Conservation (phyloP, 164 flowering plant species). For the Platanus orientalis region DNA sequence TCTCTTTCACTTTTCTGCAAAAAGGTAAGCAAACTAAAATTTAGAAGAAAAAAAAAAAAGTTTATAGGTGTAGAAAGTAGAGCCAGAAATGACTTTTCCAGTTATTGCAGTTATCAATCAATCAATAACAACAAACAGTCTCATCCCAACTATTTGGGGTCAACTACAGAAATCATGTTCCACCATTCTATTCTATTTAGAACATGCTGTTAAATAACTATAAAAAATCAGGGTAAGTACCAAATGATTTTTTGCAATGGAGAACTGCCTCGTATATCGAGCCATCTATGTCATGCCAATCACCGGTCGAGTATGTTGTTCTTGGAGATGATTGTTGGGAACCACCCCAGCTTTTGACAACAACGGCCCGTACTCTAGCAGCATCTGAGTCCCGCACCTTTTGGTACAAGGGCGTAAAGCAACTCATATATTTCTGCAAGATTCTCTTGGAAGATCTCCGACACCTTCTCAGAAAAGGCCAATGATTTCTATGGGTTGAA, state of each 20-base stretch:
- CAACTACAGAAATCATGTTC: no score
- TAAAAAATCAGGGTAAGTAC: no score
- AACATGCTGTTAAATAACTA: no score
- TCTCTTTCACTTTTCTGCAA: conserved; percentile 24
- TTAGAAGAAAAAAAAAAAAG: background rate
- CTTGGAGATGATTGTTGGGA: conserved; percentile 7
- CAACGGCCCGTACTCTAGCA: conserved; percentile 7
- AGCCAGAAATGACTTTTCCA: background rate
- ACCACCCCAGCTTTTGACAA: conserved; percentile 5
- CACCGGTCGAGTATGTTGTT: conserved; percentile 10
- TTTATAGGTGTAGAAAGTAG: background rate
- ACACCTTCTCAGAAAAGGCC: conserved; percentile 19
- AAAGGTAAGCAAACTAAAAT: background rate
- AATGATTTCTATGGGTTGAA: conserved; percentile 1
- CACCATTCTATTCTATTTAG: no score
- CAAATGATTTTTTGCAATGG: conserved; percentile 66
- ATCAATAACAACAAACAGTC: no score
- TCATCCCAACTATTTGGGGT: no score
- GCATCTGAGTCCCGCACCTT: conserved; percentile 8
- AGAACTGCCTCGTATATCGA: conserved; percentile 65
- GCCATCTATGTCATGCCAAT: conserved; percentile 35
- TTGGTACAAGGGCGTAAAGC: conserved; percentile 17
- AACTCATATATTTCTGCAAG: conserved; percentile 26
- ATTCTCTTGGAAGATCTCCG: conserved; percentile 21
- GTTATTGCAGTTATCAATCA: background rate